A percentile compares a stretch with the other conserved stretches of the same genome.
phyloP scores from a whole-genome alignment of 768 basidiomycete genomes.

The Podaxis sp. region DNA sequence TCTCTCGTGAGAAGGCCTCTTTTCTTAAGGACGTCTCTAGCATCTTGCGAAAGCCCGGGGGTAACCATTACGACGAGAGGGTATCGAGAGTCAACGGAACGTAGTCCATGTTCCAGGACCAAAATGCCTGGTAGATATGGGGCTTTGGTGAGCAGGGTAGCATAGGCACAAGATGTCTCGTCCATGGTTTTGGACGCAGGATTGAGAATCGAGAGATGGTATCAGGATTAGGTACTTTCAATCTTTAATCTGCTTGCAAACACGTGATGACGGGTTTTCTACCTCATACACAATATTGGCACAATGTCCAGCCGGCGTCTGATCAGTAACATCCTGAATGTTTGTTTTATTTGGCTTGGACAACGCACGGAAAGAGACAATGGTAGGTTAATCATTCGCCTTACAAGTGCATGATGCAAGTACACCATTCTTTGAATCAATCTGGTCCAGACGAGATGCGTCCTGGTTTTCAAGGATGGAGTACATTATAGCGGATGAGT shows the following conservation, averaged over 20 bases:
- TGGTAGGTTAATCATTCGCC: neutral
- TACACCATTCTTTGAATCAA: neutral
- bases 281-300: neutral
- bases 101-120: conserved; percentile 54
- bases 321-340: neutral
- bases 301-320: neutral
- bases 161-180: conserved; percentile 54
- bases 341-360: neutral
- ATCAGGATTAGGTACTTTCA: neutral
- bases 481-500: conserved; percentile 8
- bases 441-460: neutral
- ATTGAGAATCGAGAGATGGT: neutral
- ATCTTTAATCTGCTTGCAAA: neutral
- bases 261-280: neutral
- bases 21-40: conserved; percentile 45
- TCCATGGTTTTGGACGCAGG: neutral
- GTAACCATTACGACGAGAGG: conserved; percentile 81
- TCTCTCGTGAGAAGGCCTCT: conserved; percentile 52
- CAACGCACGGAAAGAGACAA: neutral
- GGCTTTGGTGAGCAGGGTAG: conserved; percentile 71
- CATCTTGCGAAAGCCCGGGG: conserved; percentile 45
- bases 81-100: conserved; percentile 54
- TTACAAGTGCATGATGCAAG: neutral
- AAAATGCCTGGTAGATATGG: conserved; percentile 64
- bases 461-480: conserved; percentile 4